Evolutionary conservation across 768 basidiomycete genomes (phyloP), one percentile per base, ranked within the genome.

Genomic region (Polyporus arcularius): DNA sequence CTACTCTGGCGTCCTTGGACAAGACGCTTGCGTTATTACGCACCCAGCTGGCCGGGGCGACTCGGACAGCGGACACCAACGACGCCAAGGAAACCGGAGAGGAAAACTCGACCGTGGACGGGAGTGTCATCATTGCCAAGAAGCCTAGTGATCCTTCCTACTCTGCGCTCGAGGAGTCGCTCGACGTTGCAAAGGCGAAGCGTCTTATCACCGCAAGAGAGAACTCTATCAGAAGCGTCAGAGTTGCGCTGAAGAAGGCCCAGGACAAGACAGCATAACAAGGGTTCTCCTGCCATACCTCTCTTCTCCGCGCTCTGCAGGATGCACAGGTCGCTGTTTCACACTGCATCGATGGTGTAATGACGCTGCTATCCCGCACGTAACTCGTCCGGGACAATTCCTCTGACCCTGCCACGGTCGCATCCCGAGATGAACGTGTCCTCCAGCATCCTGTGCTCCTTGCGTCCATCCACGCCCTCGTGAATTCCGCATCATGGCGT

Each of bases 141-240:
- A 66, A 48, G 47, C 63, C 58, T 47, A 53, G 57, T 26, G 42
- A 5, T 15, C 63, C 63, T 74, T 80, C 86, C 57, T 93, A 92
- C 65, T 72, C 66, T 26, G 31, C 65, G 7, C 67, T 82, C 53
- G 66, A 72, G 26, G 65, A 79, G 10, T 70, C 70, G 4, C 68
- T 74, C 47, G 88, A 92, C 71, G 58, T 90, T 3, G 67, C 79
- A 10, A 92, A 86, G 71, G 87, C 82, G 11, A 85, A 80, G 54
- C 81, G 89, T 30, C 82, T 92, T 32, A 78, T 92, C 26, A 80
- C 78, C 54, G 89, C 89, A 0, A 76, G 91, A 62, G 87, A 91
- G 71, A 84, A 81, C 55, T 82, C 89, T 0, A 83, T 93, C 61
- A 82, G 79, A 46, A 82, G 78, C 54, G 84, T 90, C 42, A 86